Evolutionary conservation across 1,284 basidiomycete genomes (phyloP), one percentile per base, ranked within the genome.

Genomic region (Hortiboletus rubellus): DNA sequence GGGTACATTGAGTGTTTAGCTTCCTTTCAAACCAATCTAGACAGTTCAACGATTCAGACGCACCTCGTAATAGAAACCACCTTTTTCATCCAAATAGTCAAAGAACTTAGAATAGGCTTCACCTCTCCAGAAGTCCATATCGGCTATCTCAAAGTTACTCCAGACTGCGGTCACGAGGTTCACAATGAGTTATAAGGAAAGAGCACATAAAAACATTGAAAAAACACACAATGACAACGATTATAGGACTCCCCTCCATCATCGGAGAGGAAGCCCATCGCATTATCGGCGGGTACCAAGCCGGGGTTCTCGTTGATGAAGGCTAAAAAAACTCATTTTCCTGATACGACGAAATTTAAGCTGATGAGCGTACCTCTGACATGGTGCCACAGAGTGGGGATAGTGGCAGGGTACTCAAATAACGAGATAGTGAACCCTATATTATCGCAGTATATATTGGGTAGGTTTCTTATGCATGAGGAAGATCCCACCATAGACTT

Each of bases 41-140:
- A 18, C 9, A 22, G 18, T 43, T 14, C 40, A 31, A 42, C 17
- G 12, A 52, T 40, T 34, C 12, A 24, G 31, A 59, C 58, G 38
- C 51, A 63, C 85, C 82, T 96, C 93, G 64, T 96, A 95, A 73
- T 93, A 94, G 74, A 95, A 95, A n/a, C 95, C 95, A 59, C 95
- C 95, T 36, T 84, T 80, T 46, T 82, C 71, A 68, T 98, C 95
- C 22, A 98, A 80, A 72, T 84, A 82, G 46, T 94, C 85, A 66
- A 97, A 97, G 80, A 87, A 97, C 66, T 91, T 87, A 60, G 77
- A 78, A 75, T 97, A 97, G 0, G 89, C 85, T 61, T 94, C 84
- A 22, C 81, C 76, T 63, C 95, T 81, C 89, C 92, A 95, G 64
- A 96, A 86, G 64, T 91, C 85, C 61, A 91, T 78, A 70, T 86